These are phyloP conservation scores for Grigorovia yakushimaensis DNA, from an alignment of 805 yeast genomes.

Conservation along the genomic window DNA sequence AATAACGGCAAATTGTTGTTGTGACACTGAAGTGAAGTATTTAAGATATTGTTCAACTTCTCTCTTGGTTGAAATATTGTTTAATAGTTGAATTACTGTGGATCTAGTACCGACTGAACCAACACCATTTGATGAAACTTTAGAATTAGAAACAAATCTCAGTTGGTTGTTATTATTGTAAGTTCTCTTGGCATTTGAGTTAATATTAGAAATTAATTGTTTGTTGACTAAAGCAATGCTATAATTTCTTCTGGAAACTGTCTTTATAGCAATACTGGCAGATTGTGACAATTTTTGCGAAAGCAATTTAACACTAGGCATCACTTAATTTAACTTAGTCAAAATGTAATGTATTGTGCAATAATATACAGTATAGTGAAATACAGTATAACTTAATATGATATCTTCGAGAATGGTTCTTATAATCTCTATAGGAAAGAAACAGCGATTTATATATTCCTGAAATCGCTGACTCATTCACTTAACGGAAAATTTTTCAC, in stretches of 20 bases:
- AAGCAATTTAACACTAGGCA: neutral
- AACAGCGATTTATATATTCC: constrained; percentile 6
- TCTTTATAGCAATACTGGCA: neutral
- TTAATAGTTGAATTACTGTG: constrained; percentile 87
- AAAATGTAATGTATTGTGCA: constrained; percentile 4
- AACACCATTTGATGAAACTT: constrained; percentile 13
- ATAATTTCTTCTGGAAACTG: neutral
- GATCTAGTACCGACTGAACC: constrained; percentile 55
- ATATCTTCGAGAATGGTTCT: constrained; percentile 10
- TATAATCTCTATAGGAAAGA: constrained; percentile 9
- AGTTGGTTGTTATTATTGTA: neutral
- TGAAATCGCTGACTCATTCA: constrained; percentile 12
- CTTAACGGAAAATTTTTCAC: constrained; percentile 7
- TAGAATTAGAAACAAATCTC: neutral
- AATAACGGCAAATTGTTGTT: constrained; percentile 96
- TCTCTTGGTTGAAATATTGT: constrained; percentile 93
- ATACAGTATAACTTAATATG: neutral
- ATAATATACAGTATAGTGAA: neutral
- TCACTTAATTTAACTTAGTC: neutral
- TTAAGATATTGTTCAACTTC: constrained; percentile 97
- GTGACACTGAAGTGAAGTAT: constrained; percentile 91
- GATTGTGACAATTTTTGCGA: neutral
- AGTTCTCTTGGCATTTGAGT: neutral
- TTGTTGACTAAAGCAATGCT: neutral
- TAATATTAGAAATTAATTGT: neutral